Evolutionary conservation across 257 asterid genomes (phyloP).

Genomic region (Penstemon davidsonii): DNA sequence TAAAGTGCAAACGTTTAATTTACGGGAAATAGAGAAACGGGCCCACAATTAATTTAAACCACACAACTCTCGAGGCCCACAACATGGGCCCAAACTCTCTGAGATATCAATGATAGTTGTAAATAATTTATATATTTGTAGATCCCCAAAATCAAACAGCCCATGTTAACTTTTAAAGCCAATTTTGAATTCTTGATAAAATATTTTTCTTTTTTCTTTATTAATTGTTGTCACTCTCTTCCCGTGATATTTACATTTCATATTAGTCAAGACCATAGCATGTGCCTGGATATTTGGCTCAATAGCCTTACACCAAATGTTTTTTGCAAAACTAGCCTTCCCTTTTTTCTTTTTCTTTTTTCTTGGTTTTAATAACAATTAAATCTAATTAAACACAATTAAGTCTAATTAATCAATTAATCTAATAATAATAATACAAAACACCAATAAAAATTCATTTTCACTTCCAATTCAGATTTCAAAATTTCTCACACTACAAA

Average conservation of each 20-base stretch:
- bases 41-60: slow-evolving; percentile 29
- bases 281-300: slow-evolving; percentile 25
- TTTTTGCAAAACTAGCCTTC: no score
- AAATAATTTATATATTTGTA: not conserved
- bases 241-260: slow-evolving; percentile 18
- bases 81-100: slow-evolving; percentile 29
- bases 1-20: slow-evolving; percentile 9
- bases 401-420: no score
- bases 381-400: no score
- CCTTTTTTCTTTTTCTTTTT: no score
- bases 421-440: no score
- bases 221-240: slow-evolving; percentile 9
- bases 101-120: slow-evolving; percentile 11
- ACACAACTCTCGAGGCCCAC: slow-evolving; percentile 35
- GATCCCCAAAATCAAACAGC: slow-evolving; percentile 29
- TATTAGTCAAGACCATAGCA: slow-evolving; percentile 27
- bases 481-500: no score
- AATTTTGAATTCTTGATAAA: slow-evolving; percentile 13
- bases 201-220: not conserved
- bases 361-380: no score
- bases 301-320: no score
- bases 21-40: slow-evolving; percentile 21
- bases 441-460: no score
- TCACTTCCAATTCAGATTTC: no score
- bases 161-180: slow-evolving; percentile 36